Evolutionary conservation across 2,329 filamentous ascomycete species (phyloP), one percentile per base, ranked within the genome.

Genomic region (Pyricularia grisea): DNA sequence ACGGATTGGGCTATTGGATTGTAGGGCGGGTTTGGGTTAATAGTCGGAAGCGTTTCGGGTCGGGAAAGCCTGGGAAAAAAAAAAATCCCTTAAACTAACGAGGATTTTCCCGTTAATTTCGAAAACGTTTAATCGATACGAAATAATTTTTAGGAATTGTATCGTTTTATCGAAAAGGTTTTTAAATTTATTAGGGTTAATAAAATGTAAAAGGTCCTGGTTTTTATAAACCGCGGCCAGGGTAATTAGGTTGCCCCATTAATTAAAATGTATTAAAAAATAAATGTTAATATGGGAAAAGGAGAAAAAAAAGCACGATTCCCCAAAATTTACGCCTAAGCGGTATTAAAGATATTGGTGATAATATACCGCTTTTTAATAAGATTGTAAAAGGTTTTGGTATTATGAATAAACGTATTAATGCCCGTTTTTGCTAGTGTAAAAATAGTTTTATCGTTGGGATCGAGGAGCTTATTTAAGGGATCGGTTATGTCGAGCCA

Each of bases 221-320:
- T 94, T 91, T 71, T 85, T 86, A 78, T 88, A 94, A 3, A 90
- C 91, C 1, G 94, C 93, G 30, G 92, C 88, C 2, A 99, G 86
- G n/a, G 96, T 92, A 67, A 98, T 83, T 75, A 97, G 87, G 77
- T 98, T 98, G 70, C 95, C 94, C 82, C 96, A 99, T 93, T 99
- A 95, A 7, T 94, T 97, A 71, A 5, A 65, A 70, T 42, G 61
- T 70, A 63, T n/a, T 69, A 50, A 68, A 65, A 71, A n/a, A n/a
- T n/a, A n/a, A n/a, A n/a, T n/a, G n/a, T n/a, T n/a, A n/a, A n/a
- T n/a, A n/a, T n/a, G n/a, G n/a, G n/a, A n/a, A n/a, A n/a, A n/a
- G n/a, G n/a, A n/a, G n/a, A n/a, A n/a, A n/a, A n/a, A n/a, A n/a
- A n/a, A n/a, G n/a, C n/a, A n/a, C n/a, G n/a, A n/a, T n/a, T n/a